Evolutionary conservation across 164 flowering plant genomes (phyloP).

Genomic region (Vitis cinerea): DNA sequence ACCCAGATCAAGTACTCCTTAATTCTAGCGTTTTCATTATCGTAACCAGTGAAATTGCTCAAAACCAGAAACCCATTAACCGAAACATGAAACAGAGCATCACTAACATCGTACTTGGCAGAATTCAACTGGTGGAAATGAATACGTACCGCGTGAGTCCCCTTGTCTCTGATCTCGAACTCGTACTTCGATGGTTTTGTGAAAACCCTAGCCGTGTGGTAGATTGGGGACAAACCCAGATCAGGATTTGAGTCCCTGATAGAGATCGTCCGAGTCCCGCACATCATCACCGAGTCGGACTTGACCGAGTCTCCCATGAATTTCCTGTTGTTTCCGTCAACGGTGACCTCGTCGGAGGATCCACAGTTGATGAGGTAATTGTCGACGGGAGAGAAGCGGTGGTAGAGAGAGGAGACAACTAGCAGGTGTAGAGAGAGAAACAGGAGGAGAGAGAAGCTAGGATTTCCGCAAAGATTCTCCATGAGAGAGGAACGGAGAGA

Average conservation of each 20-base stretch:
- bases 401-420: constrained; percentile 3
- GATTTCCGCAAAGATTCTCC: too few relatives aligned
- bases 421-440: not conserved
- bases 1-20: constrained; percentile 63
- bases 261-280: constrained; percentile 25
- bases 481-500: too few relatives aligned
- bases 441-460: not conserved
- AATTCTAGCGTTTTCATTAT: constrained; percentile 10
- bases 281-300: constrained; percentile 17
- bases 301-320: constrained; percentile 48
- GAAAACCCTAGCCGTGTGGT: constrained; percentile 64
- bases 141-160: constrained; percentile 75
- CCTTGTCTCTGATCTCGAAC: constrained; percentile 48
- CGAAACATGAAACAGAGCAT: constrained; percentile 57
- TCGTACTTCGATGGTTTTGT: constrained; percentile 40
- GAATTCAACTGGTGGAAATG: constrained; percentile 59
- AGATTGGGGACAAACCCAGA: constrained; percentile 35
- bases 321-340: constrained; percentile 41
- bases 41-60: constrained; percentile 32
- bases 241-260: constrained; percentile 24
- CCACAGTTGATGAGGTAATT: constrained; percentile 72
- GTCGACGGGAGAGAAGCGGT: constrained; percentile 56
- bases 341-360: constrained; percentile 28
- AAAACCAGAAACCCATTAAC: constrained; percentile 52
- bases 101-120: constrained; percentile 12